Base-by-base conservation (phyloP, 1,284 basidiomycete species). In the Boletellus deceptivus region DNA sequence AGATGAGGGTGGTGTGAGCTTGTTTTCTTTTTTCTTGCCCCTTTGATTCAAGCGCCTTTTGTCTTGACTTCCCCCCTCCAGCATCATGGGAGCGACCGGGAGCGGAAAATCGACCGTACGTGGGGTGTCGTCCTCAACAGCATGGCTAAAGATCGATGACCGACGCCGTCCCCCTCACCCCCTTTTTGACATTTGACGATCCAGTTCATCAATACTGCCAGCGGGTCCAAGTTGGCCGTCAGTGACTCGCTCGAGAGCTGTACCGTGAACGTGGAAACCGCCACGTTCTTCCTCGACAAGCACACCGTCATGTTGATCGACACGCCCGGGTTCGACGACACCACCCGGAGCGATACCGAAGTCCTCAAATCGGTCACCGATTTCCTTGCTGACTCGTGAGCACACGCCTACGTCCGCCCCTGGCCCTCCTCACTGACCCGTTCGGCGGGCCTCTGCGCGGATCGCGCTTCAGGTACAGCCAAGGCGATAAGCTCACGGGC, bases 51-150 rank as follows among this genome's bases (percentile, higher is more conserved):
- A 5, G 22, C 4, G 22, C 22, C 22, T 22, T 22, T 22, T 22
- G 22, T 22, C 22, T 22, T 5, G 5, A 22, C 4, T 22, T 22
- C 22, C 24, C 27, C 17, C 5, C n/a, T 48, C 35, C 42, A 75
- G 74, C 8, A 51, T 75, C 35, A 75, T 75, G 73, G 75, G 74
- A 10, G 62, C 71, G 13, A 75, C 74, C 1, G 74, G 74, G 35
- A 75, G 69, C 38, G 75, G 74, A 33, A 75, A 75, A 53, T 70
- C 75, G 20, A 67, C 73, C 1, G 75, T 75, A 50, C 25, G 74
- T 50, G 14, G 1, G 10, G 43, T 33, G 17, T 31, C 4, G 27
- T 40, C 17, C 13, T 13, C n/a, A 11, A 13, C 25, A 42, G 27
- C 27, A 10, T 29, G 27, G 4, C 5, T 7, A 1, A 3, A 1